Conservation (phyloP, 2,329 filamentous ascomycete genomes). For the Acrocalymma vagum region DNA sequence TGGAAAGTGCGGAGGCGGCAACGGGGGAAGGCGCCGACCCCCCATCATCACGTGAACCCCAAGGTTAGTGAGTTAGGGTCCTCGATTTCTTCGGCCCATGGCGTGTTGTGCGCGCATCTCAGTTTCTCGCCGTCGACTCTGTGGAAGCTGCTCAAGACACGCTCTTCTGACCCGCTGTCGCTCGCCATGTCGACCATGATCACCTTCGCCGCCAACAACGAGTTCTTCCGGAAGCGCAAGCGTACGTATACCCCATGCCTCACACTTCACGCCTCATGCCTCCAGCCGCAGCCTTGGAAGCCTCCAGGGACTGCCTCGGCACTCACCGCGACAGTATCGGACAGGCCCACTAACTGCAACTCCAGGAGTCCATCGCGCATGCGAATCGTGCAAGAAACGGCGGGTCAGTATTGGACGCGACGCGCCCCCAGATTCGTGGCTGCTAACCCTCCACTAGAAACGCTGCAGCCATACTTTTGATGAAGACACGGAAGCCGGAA, state of each 20-base stretch:
- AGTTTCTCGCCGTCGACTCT: too few relatives aligned
- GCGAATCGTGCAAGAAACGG: constrained; percentile 55
- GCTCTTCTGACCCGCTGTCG: constrained; percentile 13
- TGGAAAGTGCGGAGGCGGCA: too few relatives aligned
- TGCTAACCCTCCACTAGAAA: constrained; percentile 44
- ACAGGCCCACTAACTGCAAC: constrained; percentile 31
- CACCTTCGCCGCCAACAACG: constrained; percentile 55
- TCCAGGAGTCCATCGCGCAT: constrained; percentile 51
- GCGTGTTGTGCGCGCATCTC: too few relatives aligned
- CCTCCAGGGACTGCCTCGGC: too few relatives aligned
- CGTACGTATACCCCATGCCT: constrained; percentile 32
- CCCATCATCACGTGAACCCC: too few relatives aligned
- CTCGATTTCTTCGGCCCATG: too few relatives aligned
- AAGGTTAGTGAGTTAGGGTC: too few relatives aligned
- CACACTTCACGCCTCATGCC: constrained; percentile 1
- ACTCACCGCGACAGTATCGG: constrained; percentile 13
- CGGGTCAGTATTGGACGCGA: constrained; percentile 38
- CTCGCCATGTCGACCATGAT: constrained; percentile 51
- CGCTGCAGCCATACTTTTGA: constrained; percentile 53
- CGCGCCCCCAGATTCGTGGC: constrained; percentile 17
- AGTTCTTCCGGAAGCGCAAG: constrained; percentile 55
- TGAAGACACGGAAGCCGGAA: constrained; percentile 45
- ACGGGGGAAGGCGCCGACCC: too few relatives aligned
- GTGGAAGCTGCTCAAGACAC: too few relatives aligned
- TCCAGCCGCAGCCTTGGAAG: constrained; percentile 8